Conservation (phyloP, 2,329 filamentous ascomycete species). For the Ceratocystis colombiana region DNA sequence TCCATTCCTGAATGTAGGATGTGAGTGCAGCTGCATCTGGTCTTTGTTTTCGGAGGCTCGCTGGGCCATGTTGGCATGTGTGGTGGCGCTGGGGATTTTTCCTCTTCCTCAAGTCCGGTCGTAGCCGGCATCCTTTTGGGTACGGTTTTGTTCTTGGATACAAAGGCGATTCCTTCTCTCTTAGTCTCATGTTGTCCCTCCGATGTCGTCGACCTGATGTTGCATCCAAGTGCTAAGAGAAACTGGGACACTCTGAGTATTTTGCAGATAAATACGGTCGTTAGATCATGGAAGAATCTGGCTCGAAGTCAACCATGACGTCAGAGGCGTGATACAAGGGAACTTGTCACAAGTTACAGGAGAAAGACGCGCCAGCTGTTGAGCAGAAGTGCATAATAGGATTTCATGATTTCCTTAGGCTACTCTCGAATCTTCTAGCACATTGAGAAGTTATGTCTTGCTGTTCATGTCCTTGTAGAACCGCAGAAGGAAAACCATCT, state of each 20-base stretch:
- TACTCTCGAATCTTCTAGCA: background rate
- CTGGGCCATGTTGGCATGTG: background rate
- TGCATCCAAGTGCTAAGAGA: background rate
- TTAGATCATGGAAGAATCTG: background rate
- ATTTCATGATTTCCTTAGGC: background rate
- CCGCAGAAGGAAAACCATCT: background rate
- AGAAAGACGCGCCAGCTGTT: background rate
- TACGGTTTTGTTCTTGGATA: background rate
- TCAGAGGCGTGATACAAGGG: background rate
- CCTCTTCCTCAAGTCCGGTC: background rate
- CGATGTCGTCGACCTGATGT: background rate
- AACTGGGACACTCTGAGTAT: background rate
- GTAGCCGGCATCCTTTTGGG: background rate
- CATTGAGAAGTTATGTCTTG: background rate
- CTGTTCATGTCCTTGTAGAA: background rate
- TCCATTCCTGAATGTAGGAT: background rate
- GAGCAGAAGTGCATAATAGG: background rate
- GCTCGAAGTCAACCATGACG: background rate
- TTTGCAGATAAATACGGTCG: background rate
- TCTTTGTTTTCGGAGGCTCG: background rate
- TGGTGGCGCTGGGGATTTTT: background rate
- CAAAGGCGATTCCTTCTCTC: background rate
- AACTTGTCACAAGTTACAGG: background rate
- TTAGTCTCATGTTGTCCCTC: background rate
- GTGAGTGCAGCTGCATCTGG: background rate